These are phyloP conservation scores for Cryptococcus wingfieldii DNA, from an alignment of 1,284 basidiomycete genomes.

Conservation along the genomic window DNA sequence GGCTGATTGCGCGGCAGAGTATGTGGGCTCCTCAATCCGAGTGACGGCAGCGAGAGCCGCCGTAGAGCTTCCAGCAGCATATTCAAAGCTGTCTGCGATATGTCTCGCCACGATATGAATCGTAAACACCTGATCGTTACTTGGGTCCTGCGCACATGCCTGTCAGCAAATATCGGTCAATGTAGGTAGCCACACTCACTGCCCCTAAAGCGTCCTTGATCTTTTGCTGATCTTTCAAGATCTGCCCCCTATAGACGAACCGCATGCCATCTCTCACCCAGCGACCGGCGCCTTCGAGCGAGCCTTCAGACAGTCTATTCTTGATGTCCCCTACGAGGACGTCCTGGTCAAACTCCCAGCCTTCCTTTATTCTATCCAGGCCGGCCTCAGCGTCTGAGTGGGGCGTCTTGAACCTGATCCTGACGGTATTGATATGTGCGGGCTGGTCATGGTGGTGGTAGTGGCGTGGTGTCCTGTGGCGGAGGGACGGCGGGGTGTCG, in stretches of 20 bases:
- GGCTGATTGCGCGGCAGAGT: not conserved
- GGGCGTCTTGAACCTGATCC: conserved; percentile 34
- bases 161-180: not conserved
- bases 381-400: conserved; percentile 21
- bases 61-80: too few species aligned
- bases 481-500: not conserved
- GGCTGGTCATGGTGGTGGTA: not conserved
- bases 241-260: conserved; percentile 40
- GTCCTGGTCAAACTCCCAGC: conserved; percentile 10
- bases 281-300: conserved; percentile 23
- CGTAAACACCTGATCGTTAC: too few species aligned
- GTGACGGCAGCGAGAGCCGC: too few species aligned
- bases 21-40: too few species aligned
- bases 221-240: conserved; percentile 38
- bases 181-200: conserved; percentile 6
- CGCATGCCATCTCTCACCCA: conserved; percentile 41
- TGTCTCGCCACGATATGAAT: not conserved
- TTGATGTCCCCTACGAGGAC: conserved; percentile 28
- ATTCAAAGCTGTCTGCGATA: not conserved
- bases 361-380: conserved; percentile 25
- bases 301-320: conserved; percentile 27
- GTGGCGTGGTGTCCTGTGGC: not conserved
- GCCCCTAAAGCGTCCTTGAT: conserved; percentile 30
- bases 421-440: not conserved
- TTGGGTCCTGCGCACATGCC: too few species aligned